A percentile compares a stretch with the other conserved stretches of the same genome.
phyloP scores from a whole-genome alignment of 352 stramenopile species.

The Phytophthora pluvialis region DNA sequence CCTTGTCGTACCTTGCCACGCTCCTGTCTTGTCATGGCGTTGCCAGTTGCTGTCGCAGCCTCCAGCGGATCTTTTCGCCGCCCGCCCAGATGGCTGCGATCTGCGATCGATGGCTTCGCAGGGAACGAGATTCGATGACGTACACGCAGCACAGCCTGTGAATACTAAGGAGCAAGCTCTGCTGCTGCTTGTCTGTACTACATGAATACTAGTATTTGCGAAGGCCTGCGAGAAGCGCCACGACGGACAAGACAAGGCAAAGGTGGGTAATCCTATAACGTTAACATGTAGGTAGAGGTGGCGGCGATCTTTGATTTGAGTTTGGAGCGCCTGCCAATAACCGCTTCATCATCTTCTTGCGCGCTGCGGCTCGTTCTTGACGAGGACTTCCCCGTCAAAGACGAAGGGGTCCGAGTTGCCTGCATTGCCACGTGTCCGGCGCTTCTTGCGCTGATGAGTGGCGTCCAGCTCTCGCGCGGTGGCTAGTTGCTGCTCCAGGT shows the following conservation, averaged over 20 bases:
- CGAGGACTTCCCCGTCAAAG: constrained; percentile 3
- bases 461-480: constrained; percentile 29
- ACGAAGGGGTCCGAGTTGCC: not conserved
- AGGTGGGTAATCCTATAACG: not conserved
- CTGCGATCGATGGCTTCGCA: constrained; percentile 2
- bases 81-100: constrained; percentile 1
- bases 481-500: constrained; percentile 41
- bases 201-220: not conserved
- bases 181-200: not conserved
- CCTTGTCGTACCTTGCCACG: not conserved
- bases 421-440: constrained; percentile 25
- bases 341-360: not conserved
- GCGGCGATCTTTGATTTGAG: not conserved
- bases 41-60: not conserved
- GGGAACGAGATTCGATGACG: constrained; percentile 16
- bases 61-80: constrained; percentile 15
- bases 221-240: constrained; percentile 1
- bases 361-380: constrained; percentile 34
- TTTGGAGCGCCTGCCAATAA: not conserved
- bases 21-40: not conserved
- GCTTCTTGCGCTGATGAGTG: constrained; percentile 41
- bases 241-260: not conserved
- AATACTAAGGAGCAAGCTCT: not conserved
- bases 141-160: not conserved
- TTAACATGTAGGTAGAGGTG: constrained; percentile 1